Base-by-base conservation (phyloP, 1,284 basidiomycete species). In the Tylopilus sp. region DNA sequence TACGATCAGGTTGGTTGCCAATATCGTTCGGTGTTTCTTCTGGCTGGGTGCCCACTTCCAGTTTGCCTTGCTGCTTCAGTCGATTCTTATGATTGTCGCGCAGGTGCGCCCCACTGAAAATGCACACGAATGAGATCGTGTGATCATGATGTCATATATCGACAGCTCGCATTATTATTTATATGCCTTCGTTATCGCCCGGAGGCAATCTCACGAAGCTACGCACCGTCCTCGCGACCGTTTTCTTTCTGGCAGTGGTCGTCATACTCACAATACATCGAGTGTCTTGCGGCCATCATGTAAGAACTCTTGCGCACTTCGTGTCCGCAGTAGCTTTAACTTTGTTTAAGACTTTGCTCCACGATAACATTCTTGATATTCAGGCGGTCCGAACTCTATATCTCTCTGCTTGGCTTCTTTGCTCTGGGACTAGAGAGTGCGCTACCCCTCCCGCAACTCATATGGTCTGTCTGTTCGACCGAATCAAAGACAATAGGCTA, bases 171-270 rank as follows among this genome's bases (percentile, higher is more conserved):
- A 13, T 68, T 92, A 29, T 65, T 92, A 30, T 90, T 87, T 60
- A 88, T 92, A 51, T 92, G 89, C 59, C 84, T 89, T 36, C 69
- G 72, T 31, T 89, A 85, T 63, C 77, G 78, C 36, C 83, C 85
- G 5, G 66, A 71, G 48, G 58, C 72, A 19, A 83, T 78, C 55
- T 74, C 82, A 23, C 86, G 86, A 65, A 74, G 65, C 48, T 61
- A 82, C 11, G 76, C 79, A 30, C 66, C 72, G 4, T 86, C 85
- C 4, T 67, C 75, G n/a, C 75, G 91, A 33, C 87, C 83, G 1
- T 73, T 87, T 52, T 76, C 81, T 8, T 92, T 93, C 67, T 94
- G 90, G 90, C 87, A 92, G 60, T 94, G 90, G 90, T 69, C 75
- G 37, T 78, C 74, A 13, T 93, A 90, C 62, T 69, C 77, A 2